Evolutionary conservation across 2,329 filamentous ascomycete species (phyloP).

Genomic region (Cladophialophora carrionii): DNA sequence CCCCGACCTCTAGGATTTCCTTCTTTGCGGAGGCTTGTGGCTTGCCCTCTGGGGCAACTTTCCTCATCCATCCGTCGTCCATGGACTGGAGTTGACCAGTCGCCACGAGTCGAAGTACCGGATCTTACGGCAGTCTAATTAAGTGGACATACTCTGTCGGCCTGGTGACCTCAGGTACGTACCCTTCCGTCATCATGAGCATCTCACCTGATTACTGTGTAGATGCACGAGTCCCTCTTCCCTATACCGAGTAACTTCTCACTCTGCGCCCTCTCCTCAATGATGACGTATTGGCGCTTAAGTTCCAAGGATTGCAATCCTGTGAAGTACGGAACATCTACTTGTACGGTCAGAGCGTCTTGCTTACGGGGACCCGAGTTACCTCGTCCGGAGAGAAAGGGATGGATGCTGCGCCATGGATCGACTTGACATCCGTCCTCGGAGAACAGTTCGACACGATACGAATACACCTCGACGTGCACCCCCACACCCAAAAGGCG

Average conservation of each 20-base stretch:
- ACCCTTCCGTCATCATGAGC: background rate
- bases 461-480: background rate
- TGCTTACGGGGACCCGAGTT: background rate
- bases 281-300: conserved; percentile 9
- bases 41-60: conserved; percentile 12
- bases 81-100: background rate
- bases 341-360: background rate
- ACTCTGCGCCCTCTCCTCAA: background rate
- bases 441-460: background rate
- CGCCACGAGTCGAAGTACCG: conserved; percentile 3
- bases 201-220: background rate
- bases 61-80: conserved; percentile 10
- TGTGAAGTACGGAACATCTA: background rate
- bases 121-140: conserved; percentile 14
- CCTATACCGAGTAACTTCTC: conserved; percentile 1
- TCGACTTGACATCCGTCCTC: background rate
- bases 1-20: background rate
- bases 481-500: conserved; percentile 21
- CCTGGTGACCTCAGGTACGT: conserved; percentile 19
- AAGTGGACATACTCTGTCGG: conserved; percentile 8
- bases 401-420: background rate
- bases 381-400: background rate
- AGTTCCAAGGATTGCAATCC: background rate
- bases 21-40: background rate
- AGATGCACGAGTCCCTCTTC: background rate